phyloP scores from a whole-genome alignment of 257 asterid genomes.

The Solanum corneliomulleri region DNA sequence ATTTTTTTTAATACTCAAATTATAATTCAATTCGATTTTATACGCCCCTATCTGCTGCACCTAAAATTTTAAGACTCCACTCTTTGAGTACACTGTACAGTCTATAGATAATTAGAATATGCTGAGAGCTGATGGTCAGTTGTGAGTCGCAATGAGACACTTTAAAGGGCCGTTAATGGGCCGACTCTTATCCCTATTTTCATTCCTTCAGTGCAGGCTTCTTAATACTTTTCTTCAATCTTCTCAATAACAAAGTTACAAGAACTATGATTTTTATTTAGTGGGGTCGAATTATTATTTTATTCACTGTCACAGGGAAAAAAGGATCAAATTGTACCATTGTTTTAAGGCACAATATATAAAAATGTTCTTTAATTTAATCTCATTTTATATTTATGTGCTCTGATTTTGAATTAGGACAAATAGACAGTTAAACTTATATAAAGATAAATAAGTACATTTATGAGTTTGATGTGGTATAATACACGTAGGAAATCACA shows the following conservation, averaged over 20 bases:
- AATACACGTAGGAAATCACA: too few relatives aligned
- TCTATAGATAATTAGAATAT: neutral
- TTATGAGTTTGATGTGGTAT: too few relatives aligned
- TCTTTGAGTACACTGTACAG: neutral
- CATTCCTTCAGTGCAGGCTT: neutral
- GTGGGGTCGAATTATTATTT: neutral
- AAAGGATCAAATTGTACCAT: neutral
- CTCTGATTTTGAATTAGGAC: accelerated
- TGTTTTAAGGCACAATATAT: neutral
- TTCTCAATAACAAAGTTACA: neutral
- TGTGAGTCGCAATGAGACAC: neutral
- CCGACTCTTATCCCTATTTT: neutral
- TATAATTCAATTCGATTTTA: too few relatives aligned
- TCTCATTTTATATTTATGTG: neutral
- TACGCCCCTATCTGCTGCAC: accelerated
- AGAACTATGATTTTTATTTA: neutral
- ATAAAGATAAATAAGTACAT: too few relatives aligned
- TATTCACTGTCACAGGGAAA: neutral
- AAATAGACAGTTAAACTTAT: too few relatives aligned
- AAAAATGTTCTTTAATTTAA: too few relatives aligned
- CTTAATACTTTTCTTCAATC: neutral
- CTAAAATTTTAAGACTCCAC: neutral
- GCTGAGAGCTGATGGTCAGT: neutral
- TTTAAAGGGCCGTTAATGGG: neutral
- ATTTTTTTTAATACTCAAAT: too few relatives aligned